Conservation (phyloP, 805 yeast genomes). For the Tetrapisispora nanseiensis region DNA sequence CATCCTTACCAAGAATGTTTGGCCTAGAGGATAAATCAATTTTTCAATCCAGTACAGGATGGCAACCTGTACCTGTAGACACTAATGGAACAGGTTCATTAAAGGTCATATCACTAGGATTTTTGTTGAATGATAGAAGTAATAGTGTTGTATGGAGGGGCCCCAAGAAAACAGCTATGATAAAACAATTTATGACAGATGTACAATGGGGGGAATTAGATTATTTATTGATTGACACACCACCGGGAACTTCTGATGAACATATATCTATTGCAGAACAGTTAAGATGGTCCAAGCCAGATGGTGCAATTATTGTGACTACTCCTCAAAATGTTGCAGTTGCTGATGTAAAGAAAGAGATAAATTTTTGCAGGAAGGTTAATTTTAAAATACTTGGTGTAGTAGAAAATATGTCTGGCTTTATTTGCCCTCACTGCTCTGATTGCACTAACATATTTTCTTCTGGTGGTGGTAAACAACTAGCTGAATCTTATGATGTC, state of each 20-base stretch:
- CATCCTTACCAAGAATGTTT: constrained; percentile 92
- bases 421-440: constrained; percentile 85
- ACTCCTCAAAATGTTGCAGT: constrained; percentile 93
- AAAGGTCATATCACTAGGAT: constrained; percentile 80
- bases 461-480: constrained; percentile 76
- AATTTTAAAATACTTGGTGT: constrained; percentile 72
- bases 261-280: constrained; percentile 96
- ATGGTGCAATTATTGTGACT: constrained; percentile 91
- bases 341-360: constrained; percentile 89
- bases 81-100: constrained; percentile 36
- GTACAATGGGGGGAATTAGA: constrained; percentile 79
- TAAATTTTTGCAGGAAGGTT: constrained; percentile 84
- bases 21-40: constrained; percentile 76
- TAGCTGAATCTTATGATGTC: constrained; percentile 54
- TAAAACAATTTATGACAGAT: constrained; percentile 82
- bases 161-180: constrained; percentile 97
- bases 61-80: constrained; percentile 72
- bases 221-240: constrained; percentile 85
- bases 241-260: constrained; percentile 98
- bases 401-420: constrained; percentile 95
- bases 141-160: constrained; percentile 97
- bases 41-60: constrained; percentile 71
- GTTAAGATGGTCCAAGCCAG: constrained; percentile 57
- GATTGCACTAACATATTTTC: constrained; percentile 90
- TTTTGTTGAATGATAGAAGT: constrained; percentile 72